phyloP scores from a whole-genome alignment of 108 stramenopile species.

The Pelagomonas calceolata region DNA sequence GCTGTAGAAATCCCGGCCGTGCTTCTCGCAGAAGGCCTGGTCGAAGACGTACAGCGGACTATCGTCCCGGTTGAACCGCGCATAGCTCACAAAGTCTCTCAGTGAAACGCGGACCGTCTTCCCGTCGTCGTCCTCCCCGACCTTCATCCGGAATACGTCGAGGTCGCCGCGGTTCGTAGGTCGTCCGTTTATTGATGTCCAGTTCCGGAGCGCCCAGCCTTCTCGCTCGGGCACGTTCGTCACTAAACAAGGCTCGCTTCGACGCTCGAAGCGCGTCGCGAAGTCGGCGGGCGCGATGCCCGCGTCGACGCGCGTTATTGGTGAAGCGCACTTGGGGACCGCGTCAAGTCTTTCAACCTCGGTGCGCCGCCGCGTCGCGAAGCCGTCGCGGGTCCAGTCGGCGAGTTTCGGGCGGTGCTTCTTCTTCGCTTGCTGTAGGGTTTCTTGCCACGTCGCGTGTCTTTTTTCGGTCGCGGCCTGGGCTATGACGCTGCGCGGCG shows the following conservation, averaged over 20 bases:
- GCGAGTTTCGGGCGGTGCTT: background rate
- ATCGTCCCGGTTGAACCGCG: slow-evolving; percentile 70
- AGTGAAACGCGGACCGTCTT: slow-evolving; percentile 73
- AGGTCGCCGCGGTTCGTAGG: background rate
- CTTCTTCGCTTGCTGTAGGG: background rate
- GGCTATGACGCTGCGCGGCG: too few species aligned
- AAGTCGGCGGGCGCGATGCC: background rate
- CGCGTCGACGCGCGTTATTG: background rate
- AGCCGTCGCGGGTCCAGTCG: background rate
- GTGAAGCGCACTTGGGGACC: background rate
- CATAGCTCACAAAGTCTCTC: slow-evolving; percentile 73
- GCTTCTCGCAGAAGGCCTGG: slow-evolving; percentile 70
- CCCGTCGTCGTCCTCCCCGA: slow-evolving; percentile 96
- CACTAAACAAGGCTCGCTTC: background rate
- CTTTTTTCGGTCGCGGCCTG: too few species aligned
- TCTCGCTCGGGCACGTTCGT: background rate
- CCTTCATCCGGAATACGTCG: slow-evolving; percentile 53
- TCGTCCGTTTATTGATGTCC: background rate
- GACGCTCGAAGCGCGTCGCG: background rate
- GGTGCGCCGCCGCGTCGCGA: background rate
- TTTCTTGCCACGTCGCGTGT: too few species aligned
- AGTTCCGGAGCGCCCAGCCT: background rate
- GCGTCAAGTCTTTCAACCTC: background rate
- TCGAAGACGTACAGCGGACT: slow-evolving; percentile 97
- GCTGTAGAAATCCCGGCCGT: slow-evolving; percentile 46